Conservation (phyloP, 1,284 basidiomycete species). For the Neotropicomus parvogracilis region DNA sequence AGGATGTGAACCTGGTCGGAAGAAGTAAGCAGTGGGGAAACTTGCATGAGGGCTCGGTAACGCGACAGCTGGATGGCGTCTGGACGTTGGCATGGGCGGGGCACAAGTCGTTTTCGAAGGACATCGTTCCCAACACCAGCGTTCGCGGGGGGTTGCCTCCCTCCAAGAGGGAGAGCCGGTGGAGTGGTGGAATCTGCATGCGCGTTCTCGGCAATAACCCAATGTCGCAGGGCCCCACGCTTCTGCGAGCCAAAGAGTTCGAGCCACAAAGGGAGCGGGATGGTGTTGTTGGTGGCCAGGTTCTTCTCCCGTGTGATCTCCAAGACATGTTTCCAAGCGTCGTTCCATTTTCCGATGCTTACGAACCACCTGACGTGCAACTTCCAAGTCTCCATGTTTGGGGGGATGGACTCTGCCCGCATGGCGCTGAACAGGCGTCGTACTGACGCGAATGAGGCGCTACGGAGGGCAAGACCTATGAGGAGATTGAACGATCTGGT, state of each 20-base stretch:
- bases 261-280: conserved; percentile 49
- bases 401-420: conserved; percentile 35
- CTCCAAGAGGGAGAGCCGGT: background rate
- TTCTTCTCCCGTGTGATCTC: conserved; percentile 12
- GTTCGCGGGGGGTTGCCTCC: background rate
- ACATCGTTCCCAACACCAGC: background rate
- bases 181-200: background rate
- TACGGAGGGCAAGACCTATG: conserved; percentile 45
- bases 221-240: conserved; percentile 31
- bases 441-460: conserved; percentile 40
- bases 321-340: conserved; percentile 43
- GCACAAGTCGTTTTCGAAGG: conserved; percentile 16
- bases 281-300: conserved; percentile 5
- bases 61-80: conserved; percentile 16
- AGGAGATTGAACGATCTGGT: conserved; percentile 54
- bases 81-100: conserved; percentile 14
- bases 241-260: conserved; percentile 47
- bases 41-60: conserved; percentile 31
- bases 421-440: conserved; percentile 42
- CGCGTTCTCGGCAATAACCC: conserved; percentile 10
- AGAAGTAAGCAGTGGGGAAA: conserved; percentile 30
- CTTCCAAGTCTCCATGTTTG: conserved; percentile 45
- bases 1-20: conserved; percentile 28
- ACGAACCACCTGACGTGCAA: conserved; percentile 49
- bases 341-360: conserved; percentile 45